Base-by-base conservation (phyloP, 2,329 filamentous ascomycete genomes). In the Fusarium sp. region DNA sequence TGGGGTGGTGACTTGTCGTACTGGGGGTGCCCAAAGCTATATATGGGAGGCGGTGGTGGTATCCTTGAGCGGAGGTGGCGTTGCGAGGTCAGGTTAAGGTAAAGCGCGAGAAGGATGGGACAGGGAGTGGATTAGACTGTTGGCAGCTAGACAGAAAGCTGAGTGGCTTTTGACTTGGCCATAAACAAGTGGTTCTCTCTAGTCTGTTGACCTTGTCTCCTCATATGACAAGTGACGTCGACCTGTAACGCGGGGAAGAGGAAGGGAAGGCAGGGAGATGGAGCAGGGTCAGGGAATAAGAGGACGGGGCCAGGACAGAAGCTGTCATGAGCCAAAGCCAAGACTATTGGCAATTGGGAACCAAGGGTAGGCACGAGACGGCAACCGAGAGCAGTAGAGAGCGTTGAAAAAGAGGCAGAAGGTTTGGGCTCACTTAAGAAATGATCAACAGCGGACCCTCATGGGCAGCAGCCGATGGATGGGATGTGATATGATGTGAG, bases 21-120 rank as follows among this genome's bases (percentile, higher is more conserved):
- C 64, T 54, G 45, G 64, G 54, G 64, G 65, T 50, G 67, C 64
- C 63, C 67, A 56, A 61, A 47, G 57, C 40, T 62, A 66, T 60
- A 31, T 69, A 67, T 68, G 70, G 57, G 70, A 73, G 67, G 69
- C 52, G 60, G 64, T 62, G 69, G 73, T 76, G 67, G 69, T 72
- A 71, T 74, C 67, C 62, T 74, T 68, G 40, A 73, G 76, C 70
- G 74, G 76, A 77, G 76, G 76, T 78, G 76, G 76, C 75, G 76
- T 74, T 66, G 69, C 59, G 62, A 66, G 45, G 66, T 65, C 72
- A 72, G 69, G 72, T 75, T 75, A 75, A 74, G 69, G 72, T 56
- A 67, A 75, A 75, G 69, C 72, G 72, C 72, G 62, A 70, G 52
- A 29, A 38, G 34, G 63, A 59, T 52, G 59, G 54, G 45, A 63